A percentile compares a stretch with the other conserved stretches of the same genome.
Evolutionary conservation across 768 basidiomycete genomes (phyloP).

Genomic region (Psilocybe subaeruginosa): DNA sequence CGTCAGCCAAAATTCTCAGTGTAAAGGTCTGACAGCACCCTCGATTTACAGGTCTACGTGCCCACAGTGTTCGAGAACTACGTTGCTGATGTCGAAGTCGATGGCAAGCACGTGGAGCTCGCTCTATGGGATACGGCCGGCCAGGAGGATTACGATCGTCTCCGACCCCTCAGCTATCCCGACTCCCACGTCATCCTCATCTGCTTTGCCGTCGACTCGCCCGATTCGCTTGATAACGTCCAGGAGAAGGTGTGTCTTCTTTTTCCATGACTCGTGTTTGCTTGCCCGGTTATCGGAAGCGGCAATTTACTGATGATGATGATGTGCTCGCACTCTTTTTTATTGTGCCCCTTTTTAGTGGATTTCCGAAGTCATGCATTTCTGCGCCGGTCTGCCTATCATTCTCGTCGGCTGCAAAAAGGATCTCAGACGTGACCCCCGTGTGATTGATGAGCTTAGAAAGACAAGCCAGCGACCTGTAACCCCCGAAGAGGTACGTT

Average conservation of each 20-base stretch:
- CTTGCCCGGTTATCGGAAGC: not conserved
- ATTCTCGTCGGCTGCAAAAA: conserved; percentile 99
- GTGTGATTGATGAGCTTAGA: conserved; percentile 92
- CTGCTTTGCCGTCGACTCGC: conserved; percentile 98
- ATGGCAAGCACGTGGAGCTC: conserved; percentile 97
- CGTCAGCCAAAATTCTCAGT: not conserved
- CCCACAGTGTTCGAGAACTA: conserved; percentile 99
- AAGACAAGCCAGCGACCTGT: conserved; percentile 96
- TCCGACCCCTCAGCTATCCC: conserved; percentile 96
- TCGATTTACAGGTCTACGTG: conserved; percentile 83
- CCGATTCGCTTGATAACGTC: conserved; percentile 98
- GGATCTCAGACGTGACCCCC: conserved; percentile 91
- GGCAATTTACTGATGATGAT: conserved; percentile 5
- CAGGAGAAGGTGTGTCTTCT: conserved; percentile 86
- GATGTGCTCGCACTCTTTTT: not conserved
- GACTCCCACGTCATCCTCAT: conserved; percentile 99
- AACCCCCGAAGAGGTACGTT: conserved; percentile 83
- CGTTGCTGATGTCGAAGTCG: conserved; percentile 98
- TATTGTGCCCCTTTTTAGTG: conserved; percentile 55
- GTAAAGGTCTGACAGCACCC: conserved; percentile 8
- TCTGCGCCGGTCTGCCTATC: conserved; percentile 92
- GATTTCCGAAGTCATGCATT: conserved; percentile 99
- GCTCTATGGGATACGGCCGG: conserved; percentile 99
- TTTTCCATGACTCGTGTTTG: not conserved
- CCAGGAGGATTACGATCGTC: conserved; percentile 98